These are phyloP conservation scores for Mycena epipterygia DNA, from an alignment of 768 basidiomycete genomes.

Conservation along the genomic window DNA sequence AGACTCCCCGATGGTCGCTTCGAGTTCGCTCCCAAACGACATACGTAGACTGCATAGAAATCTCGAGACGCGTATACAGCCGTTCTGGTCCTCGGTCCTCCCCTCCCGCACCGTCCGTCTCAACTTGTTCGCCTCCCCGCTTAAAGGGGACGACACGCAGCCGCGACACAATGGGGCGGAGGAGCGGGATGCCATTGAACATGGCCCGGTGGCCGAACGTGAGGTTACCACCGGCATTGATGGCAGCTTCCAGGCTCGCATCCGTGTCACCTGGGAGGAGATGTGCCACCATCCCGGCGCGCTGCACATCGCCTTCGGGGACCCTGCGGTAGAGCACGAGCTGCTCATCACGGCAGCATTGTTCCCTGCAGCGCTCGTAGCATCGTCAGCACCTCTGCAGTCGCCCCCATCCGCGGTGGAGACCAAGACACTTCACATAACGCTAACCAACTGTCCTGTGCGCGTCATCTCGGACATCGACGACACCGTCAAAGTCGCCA, in stretches of 20 bases:
- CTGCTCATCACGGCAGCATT: slow-evolving; percentile 69
- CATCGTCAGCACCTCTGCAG: slow-evolving; percentile 17
- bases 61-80: slow-evolving; percentile 79
- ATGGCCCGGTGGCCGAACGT: slow-evolving; percentile 61
- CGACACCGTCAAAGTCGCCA: slow-evolving; percentile 89
- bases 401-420: slow-evolving; percentile 33
- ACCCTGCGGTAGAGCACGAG: slow-evolving; percentile 65
- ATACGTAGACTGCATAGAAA: slow-evolving; percentile 77
- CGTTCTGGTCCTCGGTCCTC: slow-evolving; percentile 86
- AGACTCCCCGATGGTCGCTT: slow-evolving; percentile 38
- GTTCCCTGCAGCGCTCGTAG: slow-evolving; percentile 50
- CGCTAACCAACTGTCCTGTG: slow-evolving; percentile 73
- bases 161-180: slow-evolving; percentile 39
- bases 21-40: slow-evolving; percentile 33
- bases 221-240: slow-evolving; percentile 73
- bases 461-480: slow-evolving; percentile 95
- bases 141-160: slow-evolving; percentile 38
- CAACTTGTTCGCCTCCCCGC: slow-evolving; percentile 66
- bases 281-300: slow-evolving; percentile 73
- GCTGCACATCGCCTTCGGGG: slow-evolving; percentile 69
- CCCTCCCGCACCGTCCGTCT: slow-evolving; percentile 73
- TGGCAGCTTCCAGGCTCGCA: slow-evolving; percentile 78
- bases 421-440: slow-evolving; percentile 52
- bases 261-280: slow-evolving; percentile 77
- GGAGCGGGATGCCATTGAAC: slow-evolving; percentile 45